Percentiles rank a stretch among this genome's conserved stretches.
phyloP scores from a whole-genome alignment of 768 basidiomycete genomes.

The Melanogaster broomeanus region DNA sequence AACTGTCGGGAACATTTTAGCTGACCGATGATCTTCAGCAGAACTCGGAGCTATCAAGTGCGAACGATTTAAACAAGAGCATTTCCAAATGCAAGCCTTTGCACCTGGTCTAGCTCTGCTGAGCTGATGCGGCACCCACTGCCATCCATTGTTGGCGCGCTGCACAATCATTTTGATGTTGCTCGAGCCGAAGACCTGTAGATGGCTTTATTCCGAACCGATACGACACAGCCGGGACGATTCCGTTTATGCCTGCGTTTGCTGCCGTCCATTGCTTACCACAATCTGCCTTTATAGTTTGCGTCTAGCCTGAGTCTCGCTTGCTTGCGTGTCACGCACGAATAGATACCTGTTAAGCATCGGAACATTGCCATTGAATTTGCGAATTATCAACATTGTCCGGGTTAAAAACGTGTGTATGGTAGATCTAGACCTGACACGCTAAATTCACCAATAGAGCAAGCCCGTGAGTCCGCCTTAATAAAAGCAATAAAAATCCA shows the following conservation, averaged over 20 bases:
- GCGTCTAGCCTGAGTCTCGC: no score
- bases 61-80: not conserved
- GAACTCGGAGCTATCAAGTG: not conserved
- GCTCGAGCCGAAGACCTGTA: not conserved
- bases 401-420: not conserved
- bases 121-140: not conserved
- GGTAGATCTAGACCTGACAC: slow-evolving; percentile 1
- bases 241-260: no score
- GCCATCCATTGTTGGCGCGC: not conserved
- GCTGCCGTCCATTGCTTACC: no score
- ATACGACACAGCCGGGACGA: no score
- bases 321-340: not conserved
- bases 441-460: slow-evolving; percentile 3
- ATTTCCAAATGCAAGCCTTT: not conserved
- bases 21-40: not conserved
- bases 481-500: not conserved
- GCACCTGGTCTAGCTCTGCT: no score
- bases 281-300: no score
- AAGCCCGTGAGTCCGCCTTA: not conserved
- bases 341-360: not conserved
- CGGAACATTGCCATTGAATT: not conserved
- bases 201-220: not conserved
- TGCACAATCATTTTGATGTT: not conserved
- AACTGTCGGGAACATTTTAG: not conserved
- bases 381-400: slow-evolving; percentile 4